Conservation (phyloP, 345 rosid genomes). For the Eucalyptus marginata region DNA sequence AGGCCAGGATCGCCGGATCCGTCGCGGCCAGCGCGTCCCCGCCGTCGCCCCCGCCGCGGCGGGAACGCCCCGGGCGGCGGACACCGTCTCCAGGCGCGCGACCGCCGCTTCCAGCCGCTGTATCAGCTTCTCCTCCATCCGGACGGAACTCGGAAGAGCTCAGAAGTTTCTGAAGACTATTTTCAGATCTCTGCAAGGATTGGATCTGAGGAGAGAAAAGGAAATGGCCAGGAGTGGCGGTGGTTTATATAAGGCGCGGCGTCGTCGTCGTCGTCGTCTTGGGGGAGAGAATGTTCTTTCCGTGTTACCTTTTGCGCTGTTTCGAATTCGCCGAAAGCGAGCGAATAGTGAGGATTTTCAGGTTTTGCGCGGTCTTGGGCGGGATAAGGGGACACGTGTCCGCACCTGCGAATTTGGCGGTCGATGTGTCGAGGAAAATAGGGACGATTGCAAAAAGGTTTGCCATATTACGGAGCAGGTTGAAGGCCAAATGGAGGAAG, state of each 20-base stretch:
- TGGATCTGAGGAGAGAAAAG: neutral
- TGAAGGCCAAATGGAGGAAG: neutral
- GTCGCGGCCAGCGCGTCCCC: slow-evolving; percentile 6
- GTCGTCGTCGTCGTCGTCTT: neutral
- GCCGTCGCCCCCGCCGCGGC: slow-evolving; percentile 4
- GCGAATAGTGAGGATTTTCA: neutral
- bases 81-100: slow-evolving; percentile 55
- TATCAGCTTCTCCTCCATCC: slow-evolving; percentile 72
- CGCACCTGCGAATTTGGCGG: neutral
- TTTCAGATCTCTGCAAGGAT: neutral
- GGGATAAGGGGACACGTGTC: neutral
- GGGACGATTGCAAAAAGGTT: neutral
- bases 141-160: neutral
- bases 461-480: neutral
- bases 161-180: neutral
- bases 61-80: slow-evolving; percentile 4
- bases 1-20: slow-evolving; percentile 80
- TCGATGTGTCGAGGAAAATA: neutral
- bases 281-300: neutral
- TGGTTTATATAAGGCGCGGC: neutral
- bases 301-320: neutral
- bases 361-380: neutral
- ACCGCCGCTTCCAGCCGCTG: slow-evolving; percentile 80
- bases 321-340: neutral
- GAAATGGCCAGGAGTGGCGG: neutral